Evolutionary conservation across 257 asterid genomes (phyloP), one percentile per base, ranked within the genome.

Genomic region (Datura wrightii): DNA sequence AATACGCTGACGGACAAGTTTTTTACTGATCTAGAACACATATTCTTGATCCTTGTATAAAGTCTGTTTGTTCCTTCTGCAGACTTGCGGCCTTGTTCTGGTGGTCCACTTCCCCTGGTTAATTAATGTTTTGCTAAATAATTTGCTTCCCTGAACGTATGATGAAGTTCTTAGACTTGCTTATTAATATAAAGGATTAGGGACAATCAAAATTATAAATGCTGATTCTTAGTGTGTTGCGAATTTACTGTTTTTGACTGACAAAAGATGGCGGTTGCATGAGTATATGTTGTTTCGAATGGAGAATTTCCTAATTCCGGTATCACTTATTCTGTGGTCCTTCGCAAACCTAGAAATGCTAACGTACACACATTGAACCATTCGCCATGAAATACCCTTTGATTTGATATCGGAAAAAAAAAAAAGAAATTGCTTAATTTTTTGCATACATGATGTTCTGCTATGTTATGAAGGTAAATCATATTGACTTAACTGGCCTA

Each of bases 171-270:
- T 39, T 39, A 39, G 42, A 39, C 1, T 39, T 39, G 42, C 42
- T 39, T 39, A 39, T 39, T 2, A 39, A 39, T 39, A 50, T 2
- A 50, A 48, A 50, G 13, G 13, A 50, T 2, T 10, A 50, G 54
- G 54, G 1, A 50, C 54, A 50, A 50, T 50, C 54, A 50, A 9
- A 50, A 10, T 50, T 50, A 10, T 50, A 13, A 50, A 50, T 50
- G 54, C 42, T 39, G 46, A 44, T 10, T 52, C 54, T 74, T 31
- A 54, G 65, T 74, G 82, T 10, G 50, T 79, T 34, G 10, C 3
- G 39, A 44, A 36, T 42, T 56, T 58, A n/a, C 48, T 52, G 82
- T n/a, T 62, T 70, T 84, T 14, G 87, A 69, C 7, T 59, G 58
- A 41, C 10, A 31, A 52, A 3, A 44, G 36, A 86, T 41, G 5